Percentiles rank a stretch among this genome's conserved stretches.
Evolutionary conservation across 257 asterid species (phyloP).

Genomic region (Solanum paucissectum): DNA sequence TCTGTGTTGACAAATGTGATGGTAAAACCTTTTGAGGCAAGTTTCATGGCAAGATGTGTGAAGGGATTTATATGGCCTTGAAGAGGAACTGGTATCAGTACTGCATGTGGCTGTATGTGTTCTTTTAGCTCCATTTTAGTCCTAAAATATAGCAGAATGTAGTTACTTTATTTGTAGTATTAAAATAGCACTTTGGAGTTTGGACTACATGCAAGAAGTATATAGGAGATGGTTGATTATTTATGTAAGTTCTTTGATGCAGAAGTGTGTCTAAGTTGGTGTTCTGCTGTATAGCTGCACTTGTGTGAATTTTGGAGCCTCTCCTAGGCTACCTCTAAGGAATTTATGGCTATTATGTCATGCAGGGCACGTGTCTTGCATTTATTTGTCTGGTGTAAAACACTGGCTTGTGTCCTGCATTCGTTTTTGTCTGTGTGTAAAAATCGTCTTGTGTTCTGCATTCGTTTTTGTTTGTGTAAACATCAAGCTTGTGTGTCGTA

Average conservation of each 20-base stretch:
- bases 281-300: not conserved
- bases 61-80: slow-evolving; percentile 33
- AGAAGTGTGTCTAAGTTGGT: not conserved
- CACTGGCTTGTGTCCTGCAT: not conserved
- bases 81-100: slow-evolving; percentile 17
- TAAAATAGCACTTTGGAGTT: not conserved
- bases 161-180: not conserved
- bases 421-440: not conserved
- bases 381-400: not conserved
- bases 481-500: not conserved
- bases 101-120: slow-evolving; percentile 10
- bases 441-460: not conserved
- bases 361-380: not conserved
- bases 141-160: not conserved
- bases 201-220: not conserved
- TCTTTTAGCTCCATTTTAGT: not conserved
- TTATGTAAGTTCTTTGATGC: not conserved
- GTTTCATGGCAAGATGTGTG: slow-evolving; percentile 17
- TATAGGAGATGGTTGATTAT: not conserved
- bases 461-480: not conserved
- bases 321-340: not conserved
- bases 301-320: not conserved
- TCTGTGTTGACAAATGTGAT: slow-evolving; percentile 20
- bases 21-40: slow-evolving; percentile 30
- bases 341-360: not conserved